A percentile compares a stretch with the other conserved stretches of the same genome.
phyloP scores from a whole-genome alignment of 768 basidiomycete species.

The Lactifluus pinguis region DNA sequence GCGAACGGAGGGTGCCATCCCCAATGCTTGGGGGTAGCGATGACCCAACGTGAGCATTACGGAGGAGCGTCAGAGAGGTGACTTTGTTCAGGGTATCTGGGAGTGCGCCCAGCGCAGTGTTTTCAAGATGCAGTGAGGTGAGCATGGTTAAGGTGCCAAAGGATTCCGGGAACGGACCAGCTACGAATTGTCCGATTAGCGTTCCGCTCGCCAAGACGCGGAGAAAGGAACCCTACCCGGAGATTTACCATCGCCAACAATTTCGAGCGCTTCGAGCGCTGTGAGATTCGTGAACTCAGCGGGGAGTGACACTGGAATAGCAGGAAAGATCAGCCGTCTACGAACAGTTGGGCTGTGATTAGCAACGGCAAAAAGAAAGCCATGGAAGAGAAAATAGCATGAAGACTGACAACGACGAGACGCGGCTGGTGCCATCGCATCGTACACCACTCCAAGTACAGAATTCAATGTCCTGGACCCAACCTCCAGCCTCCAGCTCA shows the following conservation, averaged over 20 bases:
- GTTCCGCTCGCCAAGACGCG: background rate
- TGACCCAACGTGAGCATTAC: conserved; percentile 33
- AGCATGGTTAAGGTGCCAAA: conserved; percentile 33
- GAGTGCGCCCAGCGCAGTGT: conserved; percentile 32
- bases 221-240: conserved; percentile 29
- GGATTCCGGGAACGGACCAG: conserved; percentile 34
- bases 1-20: conserved; percentile 28
- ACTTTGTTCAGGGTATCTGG: conserved; percentile 29
- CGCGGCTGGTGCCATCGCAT: conserved; percentile 34
- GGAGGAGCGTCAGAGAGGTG: conserved; percentile 31
- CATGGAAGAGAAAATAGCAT: background rate
- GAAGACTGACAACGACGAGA: conserved; percentile 34
- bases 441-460: conserved; percentile 40
- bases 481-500: conserved; percentile 33
- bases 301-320: conserved; percentile 37
- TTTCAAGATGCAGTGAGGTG: conserved; percentile 33
- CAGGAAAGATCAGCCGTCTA: conserved; percentile 37
- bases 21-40: conserved; percentile 31
- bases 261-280: conserved; percentile 29
- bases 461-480: conserved; percentile 37
- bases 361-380: background rate
- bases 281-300: conserved; percentile 33
- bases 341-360: background rate
- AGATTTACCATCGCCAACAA: conserved; percentile 34
- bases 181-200: conserved; percentile 21